A percentile compares a stretch with the other conserved stretches of the same genome.
phyloP scores from a whole-genome alignment of 768 basidiomycete genomes.

The Suillus bovinus region DNA sequence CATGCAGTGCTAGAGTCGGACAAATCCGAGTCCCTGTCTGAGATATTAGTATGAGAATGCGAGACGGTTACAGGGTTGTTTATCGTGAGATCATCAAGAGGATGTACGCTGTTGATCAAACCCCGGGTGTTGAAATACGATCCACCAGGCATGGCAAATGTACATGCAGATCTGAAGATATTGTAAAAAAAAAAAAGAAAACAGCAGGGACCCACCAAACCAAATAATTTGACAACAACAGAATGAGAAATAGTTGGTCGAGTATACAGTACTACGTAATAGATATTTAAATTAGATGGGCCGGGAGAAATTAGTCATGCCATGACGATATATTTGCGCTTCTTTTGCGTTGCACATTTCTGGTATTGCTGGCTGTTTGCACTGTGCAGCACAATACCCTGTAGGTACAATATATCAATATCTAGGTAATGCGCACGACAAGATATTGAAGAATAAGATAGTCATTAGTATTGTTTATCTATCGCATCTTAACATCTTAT shows the following conservation, averaged over 20 bases:
- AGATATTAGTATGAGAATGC: conserved; percentile 14
- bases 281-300: too few relatives aligned
- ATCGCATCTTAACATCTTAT: too few relatives aligned
- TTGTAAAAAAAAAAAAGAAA: conserved; percentile 32
- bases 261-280: too few relatives aligned
- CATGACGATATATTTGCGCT: too few relatives aligned
- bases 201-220: conserved; percentile 32
- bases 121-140: conserved; percentile 16
- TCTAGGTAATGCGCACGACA: too few relatives aligned
- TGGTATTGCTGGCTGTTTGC: too few relatives aligned
- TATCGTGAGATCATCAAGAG: conserved; percentile 17
- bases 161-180: conserved; percentile 26
- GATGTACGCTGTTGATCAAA: conserved; percentile 11
- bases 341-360: too few relatives aligned
- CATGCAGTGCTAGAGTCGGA: conserved; percentile 20
- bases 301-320: too few relatives aligned
- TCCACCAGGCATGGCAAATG: conserved; percentile 27
- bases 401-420: too few relatives aligned
- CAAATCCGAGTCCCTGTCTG: conserved; percentile 22
- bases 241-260: conserved; percentile 6
- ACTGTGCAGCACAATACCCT: too few relatives aligned
- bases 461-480: too few relatives aligned
- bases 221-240: conserved; percentile 32
- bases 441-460: too few relatives aligned
- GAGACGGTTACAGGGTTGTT: conserved; percentile 14